These are phyloP conservation scores for Ceratocystis colombiana DNA, from an alignment of 2,329 filamentous ascomycete species.

Conservation along the genomic window DNA sequence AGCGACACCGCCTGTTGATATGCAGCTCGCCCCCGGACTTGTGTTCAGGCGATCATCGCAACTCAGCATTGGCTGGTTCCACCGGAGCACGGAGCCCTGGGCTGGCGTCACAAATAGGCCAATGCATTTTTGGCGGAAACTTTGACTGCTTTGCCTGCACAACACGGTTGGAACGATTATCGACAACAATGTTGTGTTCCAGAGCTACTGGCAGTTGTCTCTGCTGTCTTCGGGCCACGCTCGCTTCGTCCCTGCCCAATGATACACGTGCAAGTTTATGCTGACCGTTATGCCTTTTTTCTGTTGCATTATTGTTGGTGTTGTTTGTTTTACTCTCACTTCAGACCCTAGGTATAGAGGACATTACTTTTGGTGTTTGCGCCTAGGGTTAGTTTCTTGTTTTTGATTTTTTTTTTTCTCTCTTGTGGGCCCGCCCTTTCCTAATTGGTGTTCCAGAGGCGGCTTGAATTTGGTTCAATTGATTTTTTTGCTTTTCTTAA, in stretches of 20 bases:
- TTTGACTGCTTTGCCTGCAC: constrained; percentile 21
- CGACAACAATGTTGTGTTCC: constrained; percentile 20
- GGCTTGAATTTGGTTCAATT: neutral
- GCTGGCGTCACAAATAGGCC: constrained; percentile 20
- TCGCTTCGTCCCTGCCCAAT: neutral
- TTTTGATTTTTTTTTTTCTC: neutral
- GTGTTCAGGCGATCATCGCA: constrained; percentile 16
- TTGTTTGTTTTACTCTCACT: neutral
- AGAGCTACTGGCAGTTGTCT: constrained; percentile 14
- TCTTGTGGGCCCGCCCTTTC: neutral
- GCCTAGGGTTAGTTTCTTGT: constrained; percentile 4
- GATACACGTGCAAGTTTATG: neutral
- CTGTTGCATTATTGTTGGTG: neutral
- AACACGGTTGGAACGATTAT: constrained; percentile 22
- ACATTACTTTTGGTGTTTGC: too few relatives aligned
- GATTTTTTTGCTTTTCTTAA: neutral
- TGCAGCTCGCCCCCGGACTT: constrained; percentile 12
- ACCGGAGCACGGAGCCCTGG: constrained; percentile 14
- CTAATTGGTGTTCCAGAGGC: neutral
- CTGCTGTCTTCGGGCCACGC: constrained; percentile 5
- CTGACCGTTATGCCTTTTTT: constrained; percentile 9
- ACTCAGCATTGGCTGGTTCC: constrained; percentile 11
- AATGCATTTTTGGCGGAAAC: constrained; percentile 8
- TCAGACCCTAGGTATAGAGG: neutral
- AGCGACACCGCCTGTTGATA: constrained; percentile 3